Evolutionary conservation across 192 early-diverging fungal genomes (phyloP).

Genomic region (Podila clonocystis): DNA sequence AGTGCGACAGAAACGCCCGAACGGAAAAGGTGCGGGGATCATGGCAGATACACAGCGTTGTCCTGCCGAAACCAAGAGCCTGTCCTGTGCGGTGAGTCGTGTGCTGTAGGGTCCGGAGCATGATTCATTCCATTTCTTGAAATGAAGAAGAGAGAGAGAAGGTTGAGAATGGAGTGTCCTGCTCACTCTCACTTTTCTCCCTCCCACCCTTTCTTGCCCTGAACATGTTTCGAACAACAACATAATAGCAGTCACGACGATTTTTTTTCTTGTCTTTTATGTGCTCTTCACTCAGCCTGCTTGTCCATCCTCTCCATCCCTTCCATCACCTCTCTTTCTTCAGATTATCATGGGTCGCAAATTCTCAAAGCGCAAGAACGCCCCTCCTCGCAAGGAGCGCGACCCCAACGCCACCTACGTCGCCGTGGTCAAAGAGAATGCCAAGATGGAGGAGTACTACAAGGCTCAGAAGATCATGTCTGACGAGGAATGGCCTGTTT

Average conservation of each 20-base stretch:
- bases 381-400: slow-evolving; percentile 44
- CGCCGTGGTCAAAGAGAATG: slow-evolving; percentile 67
- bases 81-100: background rate
- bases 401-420: slow-evolving; percentile 47
- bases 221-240: background rate
- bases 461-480: slow-evolving; percentile 79
- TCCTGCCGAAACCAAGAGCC: background rate
- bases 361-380: slow-evolving; percentile 39
- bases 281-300: background rate
- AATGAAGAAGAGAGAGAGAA: no score
- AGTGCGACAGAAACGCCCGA: background rate
- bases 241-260: background rate
- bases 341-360: slow-evolving; percentile 29
- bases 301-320: background rate
- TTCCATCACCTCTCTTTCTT: background rate
- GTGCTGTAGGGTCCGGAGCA: background rate
- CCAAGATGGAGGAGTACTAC: slow-evolving; percentile 75
- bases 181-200: no score
- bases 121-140: background rate
- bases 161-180: no score
- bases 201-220: background rate
- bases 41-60: background rate
- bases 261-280: background rate
- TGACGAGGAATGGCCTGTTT: slow-evolving; percentile 85
- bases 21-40: background rate